Conservation (phyloP, 1,284 basidiomycete species). For the Cryptococcus floricola region DNA sequence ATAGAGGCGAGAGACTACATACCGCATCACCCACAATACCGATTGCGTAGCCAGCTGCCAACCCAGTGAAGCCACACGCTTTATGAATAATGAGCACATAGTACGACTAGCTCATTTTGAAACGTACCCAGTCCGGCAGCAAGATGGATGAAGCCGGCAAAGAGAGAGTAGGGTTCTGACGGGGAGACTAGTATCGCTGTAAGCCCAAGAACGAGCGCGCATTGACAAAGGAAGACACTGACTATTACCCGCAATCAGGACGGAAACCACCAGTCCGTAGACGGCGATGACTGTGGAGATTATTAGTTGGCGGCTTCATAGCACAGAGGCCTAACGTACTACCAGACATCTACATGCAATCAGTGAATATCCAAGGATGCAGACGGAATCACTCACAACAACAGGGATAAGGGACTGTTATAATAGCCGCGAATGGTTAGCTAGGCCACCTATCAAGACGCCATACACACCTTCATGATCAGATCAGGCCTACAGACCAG, state of each 20-base stretch:
- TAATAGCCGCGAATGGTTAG: background rate
- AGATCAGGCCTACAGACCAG: slow-evolving; percentile 69
- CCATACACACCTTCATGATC: slow-evolving; percentile 82
- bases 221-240: slow-evolving; percentile 33
- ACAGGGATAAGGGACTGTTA: slow-evolving; percentile 75
- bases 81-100: background rate
- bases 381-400: slow-evolving; percentile 41
- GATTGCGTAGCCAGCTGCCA: slow-evolving; percentile 98
- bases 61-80: slow-evolving; percentile 82
- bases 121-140: slow-evolving; percentile 71
- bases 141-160: slow-evolving; percentile 88
- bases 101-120: background rate
- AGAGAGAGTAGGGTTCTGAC: slow-evolving; percentile 59
- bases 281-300: slow-evolving; percentile 52
- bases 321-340: slow-evolving; percentile 18
- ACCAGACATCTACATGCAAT: slow-evolving; percentile 32
- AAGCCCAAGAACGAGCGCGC: background rate
- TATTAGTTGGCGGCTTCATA: background rate
- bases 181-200: slow-evolving; percentile 57
- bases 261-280: slow-evolving; percentile 58
- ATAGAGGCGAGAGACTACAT: slow-evolving; percentile 32
- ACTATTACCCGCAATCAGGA: slow-evolving; percentile 63
- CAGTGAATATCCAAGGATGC: background rate
- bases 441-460: background rate
- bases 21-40: slow-evolving; percentile 93